Evolutionary conservation across 2,329 filamentous ascomycete genomes (phyloP), one percentile per base, ranked within the genome.

Genomic region (Phaeoacremonium minimum): DNA sequence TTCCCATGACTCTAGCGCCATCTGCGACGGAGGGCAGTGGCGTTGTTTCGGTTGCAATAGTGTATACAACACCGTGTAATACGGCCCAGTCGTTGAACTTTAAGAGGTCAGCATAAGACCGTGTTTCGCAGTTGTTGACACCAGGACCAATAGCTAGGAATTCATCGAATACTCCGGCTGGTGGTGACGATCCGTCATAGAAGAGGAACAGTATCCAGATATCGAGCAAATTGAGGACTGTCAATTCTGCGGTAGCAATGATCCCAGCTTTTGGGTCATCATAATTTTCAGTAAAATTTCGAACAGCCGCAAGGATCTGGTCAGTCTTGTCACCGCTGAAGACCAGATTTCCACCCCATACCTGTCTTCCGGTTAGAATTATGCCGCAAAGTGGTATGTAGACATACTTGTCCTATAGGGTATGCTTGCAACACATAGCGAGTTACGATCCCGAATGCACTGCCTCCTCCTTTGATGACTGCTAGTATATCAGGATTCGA

Each of bases 201-300:
- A 79, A 82, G 22, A 78, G 51, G 54, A 82, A 82, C 41, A 83
- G 55, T 39, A 77, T 65, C 73, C 75, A 80, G 15, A 72, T 60
- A 42, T 79, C 64, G 32, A 77, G 45, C 1, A 68, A 40, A 9
- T 62, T 60, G 3, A 63, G 50, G 4, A 59, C 44, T 1, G 65
- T 64, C 13, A 69, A 60, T 47, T 76, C 66, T 3, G 67, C 64
- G 0, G 75, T 81, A 32, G 74, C 54, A 43, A 82, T 81, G 31
- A 83, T 69, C 11, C 67, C 75, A 1, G 77, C 78, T 51, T 78
- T 80, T 41, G 71, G 63, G 45, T 83, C 77, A 1, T 65, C 58
- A 48, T 77, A 75, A 52, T 80, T 62, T 45, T 71, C 64, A 6
- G 74, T 75, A 46, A 79, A 80, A 51, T 78, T 69, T 15, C 68